Base-by-base conservation (phyloP, 352 stramenopile genomes). In the Globisporangium orthogonon region DNA sequence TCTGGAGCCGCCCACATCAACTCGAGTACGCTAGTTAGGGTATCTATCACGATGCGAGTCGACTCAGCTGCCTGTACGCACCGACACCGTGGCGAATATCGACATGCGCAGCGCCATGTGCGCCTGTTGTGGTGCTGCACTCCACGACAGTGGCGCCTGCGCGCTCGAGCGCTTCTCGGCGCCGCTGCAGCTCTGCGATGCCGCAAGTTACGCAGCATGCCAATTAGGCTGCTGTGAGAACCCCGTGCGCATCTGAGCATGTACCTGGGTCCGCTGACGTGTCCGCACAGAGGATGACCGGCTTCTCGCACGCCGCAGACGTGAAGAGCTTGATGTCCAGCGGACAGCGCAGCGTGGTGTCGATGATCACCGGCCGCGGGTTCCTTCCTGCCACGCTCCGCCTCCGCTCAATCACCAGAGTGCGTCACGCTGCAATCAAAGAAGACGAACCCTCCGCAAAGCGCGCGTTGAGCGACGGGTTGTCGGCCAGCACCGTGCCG, bases 401-500 rank as follows among this genome's bases (percentile, higher is more conserved):
- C 23, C 23, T 23, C 1, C 23, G 23, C 23, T 23, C 23, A 17
- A 13, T 43, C 13, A 43, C 39, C 1, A 31, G 39, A 47, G 15
- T 43, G 10, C 35, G 35, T 14, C 35, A 41, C 10, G 7, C 35
- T 3, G 35, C 14, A 14, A 31, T 10, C 30, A 52, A 49, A 1
- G 28, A 29, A 23, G 43, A 29, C 56, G 29, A 60, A 69, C 84
- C 84, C 63, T 83, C 55, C 7, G 70, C 74, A 4, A 94, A 70
- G 7, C 88, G 67, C 18, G 80, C 67, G 55, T 89, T 96, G 35
- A 96, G 65, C 50, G 85, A 96, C 46, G 89, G 89, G 47, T 97
- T 95, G 59, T 97, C 89, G 18, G 80, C 76, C 14, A 89, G 37
- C 28, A 96, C 66, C 10, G 89, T 96, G 18, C 86, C 87, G 28